Percentiles rank a stretch among this genome's conserved stretches.
Evolutionary conservation across 1,284 basidiomycete genomes (phyloP).

Genomic region (Austroboletus niveus): DNA sequence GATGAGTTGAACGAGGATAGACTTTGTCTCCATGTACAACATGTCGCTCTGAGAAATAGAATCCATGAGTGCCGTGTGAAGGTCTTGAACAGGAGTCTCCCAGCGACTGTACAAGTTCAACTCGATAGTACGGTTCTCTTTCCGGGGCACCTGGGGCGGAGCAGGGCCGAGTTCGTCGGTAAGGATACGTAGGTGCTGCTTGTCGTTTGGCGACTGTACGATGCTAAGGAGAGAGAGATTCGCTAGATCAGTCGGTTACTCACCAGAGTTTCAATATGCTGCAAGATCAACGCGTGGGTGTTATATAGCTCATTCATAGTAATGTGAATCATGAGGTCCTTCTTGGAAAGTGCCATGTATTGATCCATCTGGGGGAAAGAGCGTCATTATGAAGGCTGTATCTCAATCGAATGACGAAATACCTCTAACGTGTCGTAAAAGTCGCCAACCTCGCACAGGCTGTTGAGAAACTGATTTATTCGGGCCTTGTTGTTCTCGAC

Average conservation of each 20-base stretch:
- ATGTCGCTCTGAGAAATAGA: conserved; percentile 98
- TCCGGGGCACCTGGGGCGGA: conserved; percentile 92
- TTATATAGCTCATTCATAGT: conserved; percentile 99
- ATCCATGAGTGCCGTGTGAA: conserved; percentile 95
- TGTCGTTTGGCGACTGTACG: conserved; percentile 89
- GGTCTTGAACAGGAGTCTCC: conserved; percentile 98
- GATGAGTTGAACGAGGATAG: conserved; percentile 96
- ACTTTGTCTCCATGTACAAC: conserved; percentile 99
- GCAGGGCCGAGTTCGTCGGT: conserved; percentile 94
- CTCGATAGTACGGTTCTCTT: conserved; percentile 95
- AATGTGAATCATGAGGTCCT: conserved; percentile 96
- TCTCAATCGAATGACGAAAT: conserved; percentile 17
- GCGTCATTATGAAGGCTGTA: not conserved
- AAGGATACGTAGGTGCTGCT: conserved; percentile 94
- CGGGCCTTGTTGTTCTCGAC: conserved; percentile 97
- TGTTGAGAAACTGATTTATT: conserved; percentile 97
- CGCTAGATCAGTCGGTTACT: conserved; percentile 31
- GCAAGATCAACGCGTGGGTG: conserved; percentile 91
- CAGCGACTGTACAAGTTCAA: conserved; percentile 94
- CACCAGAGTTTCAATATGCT: conserved; percentile 94
- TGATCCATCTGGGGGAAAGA: conserved; percentile 81
- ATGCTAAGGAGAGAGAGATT: conserved; percentile 3
- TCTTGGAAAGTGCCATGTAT: conserved; percentile 99
- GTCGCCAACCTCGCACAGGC: conserved; percentile 96
- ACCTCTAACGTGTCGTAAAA: conserved; percentile 99